These are phyloP conservation scores for Podaxis pistillaris DNA, from an alignment of 768 basidiomycete genomes.

Conservation along the genomic window DNA sequence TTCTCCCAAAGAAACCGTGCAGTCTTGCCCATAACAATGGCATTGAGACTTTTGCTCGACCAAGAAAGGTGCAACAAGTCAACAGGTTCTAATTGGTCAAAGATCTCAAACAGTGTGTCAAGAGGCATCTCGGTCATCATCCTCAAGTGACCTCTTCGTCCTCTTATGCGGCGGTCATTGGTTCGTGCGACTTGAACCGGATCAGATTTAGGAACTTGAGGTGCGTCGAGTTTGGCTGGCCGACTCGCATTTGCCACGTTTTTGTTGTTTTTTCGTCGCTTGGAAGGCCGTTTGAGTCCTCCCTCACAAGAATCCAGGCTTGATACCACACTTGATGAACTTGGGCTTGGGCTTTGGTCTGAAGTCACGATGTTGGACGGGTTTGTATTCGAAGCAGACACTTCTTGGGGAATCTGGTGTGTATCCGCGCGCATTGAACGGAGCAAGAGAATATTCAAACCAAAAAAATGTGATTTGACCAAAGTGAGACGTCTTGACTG, in stretches of 20 bases:
- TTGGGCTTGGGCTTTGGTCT: not conserved
- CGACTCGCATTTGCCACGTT: no score
- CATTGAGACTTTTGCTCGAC: constrained; percentile 33
- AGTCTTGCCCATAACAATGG: constrained; percentile 26
- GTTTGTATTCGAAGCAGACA: not conserved
- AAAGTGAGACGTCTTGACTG: no score
- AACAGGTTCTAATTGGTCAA: constrained; percentile 34
- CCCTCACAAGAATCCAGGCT: not conserved
- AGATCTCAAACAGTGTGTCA: constrained; percentile 38
- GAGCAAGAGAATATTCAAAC: not conserved
- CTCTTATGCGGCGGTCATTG: constrained; percentile 11
- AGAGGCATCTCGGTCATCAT: constrained; percentile 32
- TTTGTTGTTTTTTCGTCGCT: no score
- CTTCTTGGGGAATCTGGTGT: not conserved
- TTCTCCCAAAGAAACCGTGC: constrained; percentile 31
- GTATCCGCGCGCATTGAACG: not conserved
- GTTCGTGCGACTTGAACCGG: no score
- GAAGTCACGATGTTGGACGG: not conserved
- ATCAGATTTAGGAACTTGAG: no score
- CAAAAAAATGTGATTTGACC: constrained; percentile 11
- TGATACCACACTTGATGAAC: not conserved
- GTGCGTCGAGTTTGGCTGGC: no score
- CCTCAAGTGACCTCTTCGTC: constrained; percentile 23
- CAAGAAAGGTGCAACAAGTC: constrained; percentile 41
- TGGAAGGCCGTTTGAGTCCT: no score